These are phyloP conservation scores for Paraconiothyrium brasiliense DNA, from an alignment of 2,329 filamentous ascomycete genomes.

Conservation along the genomic window DNA sequence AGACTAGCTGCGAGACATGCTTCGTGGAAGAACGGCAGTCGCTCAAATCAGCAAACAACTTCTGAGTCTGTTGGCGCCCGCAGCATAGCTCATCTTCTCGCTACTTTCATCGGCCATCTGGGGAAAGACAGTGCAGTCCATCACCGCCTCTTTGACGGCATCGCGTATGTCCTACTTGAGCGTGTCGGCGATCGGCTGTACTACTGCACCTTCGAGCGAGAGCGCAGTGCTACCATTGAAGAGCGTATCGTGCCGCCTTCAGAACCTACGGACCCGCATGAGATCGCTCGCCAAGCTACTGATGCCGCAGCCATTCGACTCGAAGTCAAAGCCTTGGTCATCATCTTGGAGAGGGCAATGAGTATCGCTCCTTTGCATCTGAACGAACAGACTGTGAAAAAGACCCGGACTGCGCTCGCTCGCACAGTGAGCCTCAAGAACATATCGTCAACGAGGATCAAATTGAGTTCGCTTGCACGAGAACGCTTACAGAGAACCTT, in stretches of 20 bases:
- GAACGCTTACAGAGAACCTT: conserved; percentile 57
- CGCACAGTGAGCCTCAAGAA: conserved; percentile 40
- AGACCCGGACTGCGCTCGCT: conserved; percentile 13
- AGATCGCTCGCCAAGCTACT: conserved; percentile 25
- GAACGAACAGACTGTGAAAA: conserved; percentile 32
- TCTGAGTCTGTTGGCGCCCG: conserved; percentile 39
- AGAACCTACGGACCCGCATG: conserved; percentile 12
- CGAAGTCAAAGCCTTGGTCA: conserved; percentile 54
- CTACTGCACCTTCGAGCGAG: conserved; percentile 50
- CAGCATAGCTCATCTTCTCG: conserved; percentile 47
- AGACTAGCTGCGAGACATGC: conserved; percentile 35
- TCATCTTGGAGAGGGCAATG: conserved; percentile 53
- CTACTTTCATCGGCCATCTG: conserved; percentile 47
- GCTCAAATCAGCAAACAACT: conserved; percentile 11
- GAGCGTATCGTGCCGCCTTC: conserved; percentile 33
- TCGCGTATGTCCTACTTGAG: conserved; percentile 53
- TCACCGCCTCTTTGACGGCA: conserved; percentile 55
- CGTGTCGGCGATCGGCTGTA: conserved; percentile 52
- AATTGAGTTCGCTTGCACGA: conserved; percentile 49
- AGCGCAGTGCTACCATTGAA: conserved; percentile 37
- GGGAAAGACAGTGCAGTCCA: conserved; percentile 48
- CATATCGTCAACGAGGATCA: conserved; percentile 38
- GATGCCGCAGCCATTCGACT: conserved; percentile 38
- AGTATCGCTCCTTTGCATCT: conserved; percentile 50
- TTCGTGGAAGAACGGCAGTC: conserved; percentile 25